Percentiles rank a stretch among this genome's conserved stretches.
These are phyloP conservation scores for Nepenthes gracilis DNA, from an alignment of 148 eudicot species.

Conservation along the genomic window DNA sequence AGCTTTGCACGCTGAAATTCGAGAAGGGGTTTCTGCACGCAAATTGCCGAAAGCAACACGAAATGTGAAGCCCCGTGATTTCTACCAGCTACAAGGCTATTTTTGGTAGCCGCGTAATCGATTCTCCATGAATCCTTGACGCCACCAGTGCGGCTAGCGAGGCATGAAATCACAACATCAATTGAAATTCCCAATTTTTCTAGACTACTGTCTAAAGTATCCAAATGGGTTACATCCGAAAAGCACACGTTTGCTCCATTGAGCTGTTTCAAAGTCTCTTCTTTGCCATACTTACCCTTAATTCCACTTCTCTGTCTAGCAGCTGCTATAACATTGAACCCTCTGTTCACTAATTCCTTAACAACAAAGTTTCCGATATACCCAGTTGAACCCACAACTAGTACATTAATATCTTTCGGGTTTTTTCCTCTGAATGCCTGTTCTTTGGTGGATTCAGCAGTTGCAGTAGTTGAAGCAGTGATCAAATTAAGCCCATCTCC, in stretches of 20 bases:
- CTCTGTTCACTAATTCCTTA: slow-evolving; percentile 60
- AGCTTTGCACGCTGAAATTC: slow-evolving; percentile 87
- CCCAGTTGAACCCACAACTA: slow-evolving; percentile 94
- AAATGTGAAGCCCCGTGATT: slow-evolving; percentile 70
- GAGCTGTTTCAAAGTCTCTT: slow-evolving; percentile 49
- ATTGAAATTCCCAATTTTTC: slow-evolving; percentile 38
- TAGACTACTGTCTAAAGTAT: slow-evolving; percentile 41
- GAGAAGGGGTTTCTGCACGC: slow-evolving; percentile 91
- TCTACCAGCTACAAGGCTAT: slow-evolving; percentile 67
- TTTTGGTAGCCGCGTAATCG: slow-evolving; percentile 85
- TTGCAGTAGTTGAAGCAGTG: slow-evolving; percentile 17
- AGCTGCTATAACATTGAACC: slow-evolving; percentile 85
- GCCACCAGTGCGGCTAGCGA: slow-evolving; percentile 81
- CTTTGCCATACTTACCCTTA: slow-evolving; percentile 53
- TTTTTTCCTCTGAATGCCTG: slow-evolving; percentile 42
- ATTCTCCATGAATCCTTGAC: slow-evolving; percentile 81
- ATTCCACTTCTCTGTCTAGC: slow-evolving; percentile 88
- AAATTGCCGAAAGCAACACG: slow-evolving; percentile 82
- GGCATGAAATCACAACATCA: slow-evolving; percentile 93
- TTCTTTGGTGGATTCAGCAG: slow-evolving; percentile 20
- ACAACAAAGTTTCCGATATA: slow-evolving; percentile 90
- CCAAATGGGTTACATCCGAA: slow-evolving; percentile 79
- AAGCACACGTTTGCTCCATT: slow-evolving; percentile 76
- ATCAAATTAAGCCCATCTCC: slow-evolving; percentile 3
- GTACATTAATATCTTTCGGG: slow-evolving; percentile 64